Conservation (phyloP, 345 rosid species). For the Cardamine chenopodiifolia region DNA sequence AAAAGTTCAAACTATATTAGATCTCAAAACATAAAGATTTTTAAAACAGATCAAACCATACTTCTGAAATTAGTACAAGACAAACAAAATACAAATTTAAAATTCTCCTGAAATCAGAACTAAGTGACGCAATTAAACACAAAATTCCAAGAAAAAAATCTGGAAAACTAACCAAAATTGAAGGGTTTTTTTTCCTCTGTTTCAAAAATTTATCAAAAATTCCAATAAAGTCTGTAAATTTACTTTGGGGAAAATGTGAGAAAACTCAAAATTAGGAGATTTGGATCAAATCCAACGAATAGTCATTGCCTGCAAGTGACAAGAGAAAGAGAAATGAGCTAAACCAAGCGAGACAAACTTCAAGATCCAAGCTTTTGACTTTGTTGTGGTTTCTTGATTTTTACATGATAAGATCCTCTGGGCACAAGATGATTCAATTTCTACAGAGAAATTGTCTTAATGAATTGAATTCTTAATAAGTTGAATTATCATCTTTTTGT, state of each 20-base stretch:
- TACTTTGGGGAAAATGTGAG: slow-evolving; percentile 7
- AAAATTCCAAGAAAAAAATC: not conserved
- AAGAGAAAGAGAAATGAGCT: slow-evolving; percentile 16
- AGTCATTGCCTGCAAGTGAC: slow-evolving; percentile 39
- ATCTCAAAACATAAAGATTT: slow-evolving; percentile 24
- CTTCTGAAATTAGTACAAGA: slow-evolving; percentile 2
- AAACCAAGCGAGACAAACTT: slow-evolving; percentile 35
- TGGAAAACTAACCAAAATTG: slow-evolving; percentile 28
- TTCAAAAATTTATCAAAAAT: not conserved
- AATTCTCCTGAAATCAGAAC: not conserved
- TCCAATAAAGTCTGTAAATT: slow-evolving; percentile 25
- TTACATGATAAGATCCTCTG: slow-evolving; percentile 30
- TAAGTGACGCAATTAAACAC: not conserved
- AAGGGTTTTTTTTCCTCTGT: slow-evolving; percentile 4
- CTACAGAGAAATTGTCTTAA: slow-evolving; percentile 25
- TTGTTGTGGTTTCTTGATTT: slow-evolving; percentile 29
- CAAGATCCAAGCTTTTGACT: slow-evolving; percentile 42
- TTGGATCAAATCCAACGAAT: slow-evolving; percentile 29
- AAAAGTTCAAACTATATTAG: slow-evolving; percentile 31
- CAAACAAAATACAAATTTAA: not conserved
- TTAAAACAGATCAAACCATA: not conserved
- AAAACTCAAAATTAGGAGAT: not conserved
- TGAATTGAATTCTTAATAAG: slow-evolving; percentile 16
- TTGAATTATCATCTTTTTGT: not conserved
- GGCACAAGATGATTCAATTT: slow-evolving; percentile 29